Evolutionary conservation across 495 filamentous ascomycete genomes (phyloP).

Genomic region (Aspergillus leporis): DNA sequence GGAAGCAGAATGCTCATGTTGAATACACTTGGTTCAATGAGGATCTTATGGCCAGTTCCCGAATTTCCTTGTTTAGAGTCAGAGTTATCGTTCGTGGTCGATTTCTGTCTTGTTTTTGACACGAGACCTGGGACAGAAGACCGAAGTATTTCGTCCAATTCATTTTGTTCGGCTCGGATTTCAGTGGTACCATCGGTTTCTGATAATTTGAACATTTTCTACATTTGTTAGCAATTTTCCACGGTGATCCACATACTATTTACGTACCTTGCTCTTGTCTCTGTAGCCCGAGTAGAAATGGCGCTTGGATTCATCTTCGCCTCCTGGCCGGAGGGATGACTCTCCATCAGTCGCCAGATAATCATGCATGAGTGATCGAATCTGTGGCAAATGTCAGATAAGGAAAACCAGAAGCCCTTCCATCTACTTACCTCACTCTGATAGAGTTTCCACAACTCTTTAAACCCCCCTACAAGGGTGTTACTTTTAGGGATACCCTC

Average conservation of each 20-base stretch:
- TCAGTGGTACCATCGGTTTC: constrained; percentile 78
- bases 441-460: constrained; percentile 91
- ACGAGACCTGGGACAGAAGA: constrained; percentile 91
- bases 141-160: constrained; percentile 85
- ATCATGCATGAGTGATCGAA: constrained; percentile 90
- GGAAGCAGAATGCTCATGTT: constrained; percentile 95
- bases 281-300: constrained; percentile 61
- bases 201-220: constrained; percentile 85
- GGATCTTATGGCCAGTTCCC: constrained; percentile 76
- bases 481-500: constrained; percentile 60
- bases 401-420: background rate
- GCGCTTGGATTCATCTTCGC: constrained; percentile 51
- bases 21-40: constrained; percentile 94
- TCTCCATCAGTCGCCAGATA: constrained; percentile 94
- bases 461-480: constrained; percentile 74
- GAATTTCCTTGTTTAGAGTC: constrained; percentile 48
- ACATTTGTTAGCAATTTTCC: constrained; percentile 22
- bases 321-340: constrained; percentile 46
- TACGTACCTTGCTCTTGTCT: constrained; percentile 63
- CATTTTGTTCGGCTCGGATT: constrained; percentile 78
- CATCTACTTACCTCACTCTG: constrained; percentile 62
- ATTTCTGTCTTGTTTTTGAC: constrained; percentile 63
- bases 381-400: constrained; percentile 49
- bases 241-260: background rate
- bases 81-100: constrained; percentile 34